A percentile compares a stretch with the other conserved stretches of the same genome.
phyloP scores from a whole-genome alignment of 1,139 yeast species.

The Blastobotrys illinoisensis region DNA sequence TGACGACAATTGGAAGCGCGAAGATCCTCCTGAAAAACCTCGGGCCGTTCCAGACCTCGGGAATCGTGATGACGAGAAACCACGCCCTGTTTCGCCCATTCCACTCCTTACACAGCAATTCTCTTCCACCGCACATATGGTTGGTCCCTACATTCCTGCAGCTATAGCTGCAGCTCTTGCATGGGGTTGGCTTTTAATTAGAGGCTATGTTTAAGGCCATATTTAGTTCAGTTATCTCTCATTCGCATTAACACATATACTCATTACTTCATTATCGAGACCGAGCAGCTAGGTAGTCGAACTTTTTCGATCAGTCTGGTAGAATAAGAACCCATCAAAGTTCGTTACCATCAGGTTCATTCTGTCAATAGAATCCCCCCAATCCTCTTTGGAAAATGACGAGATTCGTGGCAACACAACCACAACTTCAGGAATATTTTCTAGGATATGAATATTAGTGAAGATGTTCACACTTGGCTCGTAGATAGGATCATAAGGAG shows the following conservation, averaged over 20 bases:
- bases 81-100: neutral
- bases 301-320: too few relatives aligned
- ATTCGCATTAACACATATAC: neutral
- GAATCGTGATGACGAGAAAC: neutral
- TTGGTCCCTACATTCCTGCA: neutral
- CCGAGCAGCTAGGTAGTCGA: too few relatives aligned
- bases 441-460: neutral
- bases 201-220: neutral
- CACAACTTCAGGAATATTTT: neutral
- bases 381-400: neutral
- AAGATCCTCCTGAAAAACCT: neutral
- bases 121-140: neutral
- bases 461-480: neutral
- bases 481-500: neutral
- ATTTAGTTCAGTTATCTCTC: neutral
- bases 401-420: neutral
- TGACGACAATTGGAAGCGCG: constrained; percentile 6
- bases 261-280: neutral
- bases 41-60: neutral
- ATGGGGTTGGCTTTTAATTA: neutral
- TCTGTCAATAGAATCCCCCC: neutral
- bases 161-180: neutral
- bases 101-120: neutral
- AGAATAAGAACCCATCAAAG: neutral
- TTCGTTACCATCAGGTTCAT: neutral